Evolutionary conservation across 495 filamentous ascomycete species (phyloP).

Genomic region (Trichoderma orchidacearum): DNA sequence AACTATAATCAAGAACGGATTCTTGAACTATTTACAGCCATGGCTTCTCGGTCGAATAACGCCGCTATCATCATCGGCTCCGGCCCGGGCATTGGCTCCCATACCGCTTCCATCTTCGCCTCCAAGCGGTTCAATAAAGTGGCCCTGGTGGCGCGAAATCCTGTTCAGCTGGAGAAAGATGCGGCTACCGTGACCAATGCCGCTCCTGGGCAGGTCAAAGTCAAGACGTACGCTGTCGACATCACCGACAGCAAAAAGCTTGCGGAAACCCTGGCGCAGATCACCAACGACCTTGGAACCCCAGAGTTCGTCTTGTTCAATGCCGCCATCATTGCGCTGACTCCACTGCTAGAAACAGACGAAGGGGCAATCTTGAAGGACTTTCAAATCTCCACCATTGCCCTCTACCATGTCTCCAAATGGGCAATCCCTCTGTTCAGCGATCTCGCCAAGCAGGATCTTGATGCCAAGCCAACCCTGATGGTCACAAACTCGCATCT

Average conservation of each 20-base stretch:
- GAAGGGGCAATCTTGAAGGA: slow-evolving; percentile 24
- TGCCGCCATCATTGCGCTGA: slow-evolving; percentile 19
- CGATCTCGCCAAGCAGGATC: slow-evolving; percentile 9
- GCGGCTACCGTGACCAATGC: slow-evolving; percentile 8
- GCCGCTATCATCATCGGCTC: slow-evolving; percentile 23
- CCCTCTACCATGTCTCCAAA: slow-evolving; percentile 18
- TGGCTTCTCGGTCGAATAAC: not conserved
- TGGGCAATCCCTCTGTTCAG: slow-evolving; percentile 20
- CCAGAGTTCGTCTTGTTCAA: slow-evolving; percentile 26
- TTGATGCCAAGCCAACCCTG: slow-evolving; percentile 15
- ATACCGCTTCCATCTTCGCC: slow-evolving; percentile 21
- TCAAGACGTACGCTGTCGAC: slow-evolving; percentile 18
- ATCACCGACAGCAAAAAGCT: slow-evolving; percentile 13
- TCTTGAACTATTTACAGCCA: not conserved
- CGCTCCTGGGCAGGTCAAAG: slow-evolving; percentile 8
- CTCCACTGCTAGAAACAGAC: slow-evolving; percentile 12
- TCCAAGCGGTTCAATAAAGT: slow-evolving; percentile 21
- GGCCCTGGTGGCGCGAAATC: slow-evolving; percentile 21
- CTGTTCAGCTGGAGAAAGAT: slow-evolving; percentile 18
- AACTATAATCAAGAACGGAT: not conserved
- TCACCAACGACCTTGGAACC: slow-evolving; percentile 15
- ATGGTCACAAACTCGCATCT: slow-evolving; percentile 22
- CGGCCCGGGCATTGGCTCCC: slow-evolving; percentile 26
- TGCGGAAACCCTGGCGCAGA: slow-evolving; percentile 13
- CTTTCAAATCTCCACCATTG: slow-evolving; percentile 24